Evolutionary conservation across 345 rosid genomes (phyloP).

Genomic region (Ceriops zippeliana): DNA sequence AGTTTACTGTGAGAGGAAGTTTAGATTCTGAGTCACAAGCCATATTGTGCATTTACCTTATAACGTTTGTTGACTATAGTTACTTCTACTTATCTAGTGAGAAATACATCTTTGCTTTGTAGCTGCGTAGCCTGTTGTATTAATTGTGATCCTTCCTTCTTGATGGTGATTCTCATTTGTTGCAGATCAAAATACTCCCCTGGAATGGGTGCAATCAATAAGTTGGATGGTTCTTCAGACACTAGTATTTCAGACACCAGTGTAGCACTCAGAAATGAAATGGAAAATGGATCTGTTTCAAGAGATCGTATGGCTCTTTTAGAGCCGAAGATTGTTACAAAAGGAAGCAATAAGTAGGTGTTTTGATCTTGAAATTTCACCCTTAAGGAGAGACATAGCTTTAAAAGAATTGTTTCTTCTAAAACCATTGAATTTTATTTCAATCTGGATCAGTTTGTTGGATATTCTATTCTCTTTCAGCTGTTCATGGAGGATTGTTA

Average conservation of each 20-base stretch:
- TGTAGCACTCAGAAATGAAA: constrained; percentile 32
- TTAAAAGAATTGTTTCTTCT: background rate
- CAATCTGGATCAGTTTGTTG: background rate
- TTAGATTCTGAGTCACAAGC: background rate
- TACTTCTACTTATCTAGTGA: background rate
- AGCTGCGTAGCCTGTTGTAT: background rate
- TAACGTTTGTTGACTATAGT: too few relatives aligned
- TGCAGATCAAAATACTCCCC: constrained; percentile 43
- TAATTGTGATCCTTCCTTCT: background rate
- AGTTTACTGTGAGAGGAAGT: constrained; percentile 1
- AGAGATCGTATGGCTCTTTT: constrained; percentile 30
- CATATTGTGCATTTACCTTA: background rate
- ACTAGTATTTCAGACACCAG: constrained; percentile 31
- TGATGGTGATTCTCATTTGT: background rate
- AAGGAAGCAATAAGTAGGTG: constrained; percentile 46
- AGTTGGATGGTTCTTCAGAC: constrained; percentile 30
- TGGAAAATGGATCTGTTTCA: constrained; percentile 39
- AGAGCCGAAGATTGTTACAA: constrained; percentile 9
- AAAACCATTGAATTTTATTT: background rate
- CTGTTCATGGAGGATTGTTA: background rate
- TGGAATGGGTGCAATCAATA: constrained; percentile 31
- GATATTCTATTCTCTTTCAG: background rate
- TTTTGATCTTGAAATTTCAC: background rate
- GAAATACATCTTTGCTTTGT: background rate
- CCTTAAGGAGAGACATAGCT: background rate